A percentile compares a stretch with the other conserved stretches of the same genome.
These are phyloP conservation scores for Megacollybia platyphylla DNA, from an alignment of 1,284 basidiomycete genomes.

Conservation along the genomic window DNA sequence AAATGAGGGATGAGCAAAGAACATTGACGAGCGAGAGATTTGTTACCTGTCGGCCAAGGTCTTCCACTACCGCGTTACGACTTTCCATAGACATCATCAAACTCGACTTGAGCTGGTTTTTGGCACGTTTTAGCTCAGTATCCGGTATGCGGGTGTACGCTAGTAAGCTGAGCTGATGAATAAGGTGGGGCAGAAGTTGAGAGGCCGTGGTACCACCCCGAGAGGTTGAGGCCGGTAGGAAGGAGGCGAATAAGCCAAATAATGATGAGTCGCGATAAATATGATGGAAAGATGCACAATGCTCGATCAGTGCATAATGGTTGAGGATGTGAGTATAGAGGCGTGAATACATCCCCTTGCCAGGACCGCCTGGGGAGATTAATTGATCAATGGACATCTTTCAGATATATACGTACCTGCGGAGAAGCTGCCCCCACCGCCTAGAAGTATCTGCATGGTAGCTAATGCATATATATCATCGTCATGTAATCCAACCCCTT, in stretches of 20 bases:
- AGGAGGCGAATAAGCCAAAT: slow-evolving; percentile 89
- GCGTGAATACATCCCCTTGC: slow-evolving; percentile 98
- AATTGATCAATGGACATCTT: slow-evolving; percentile 7
- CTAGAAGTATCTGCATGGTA: slow-evolving; percentile 89
- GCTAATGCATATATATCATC: slow-evolving; percentile 92
- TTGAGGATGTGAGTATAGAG: slow-evolving; percentile 97
- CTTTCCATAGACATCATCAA: slow-evolving; percentile 96
- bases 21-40: slow-evolving; percentile 1
- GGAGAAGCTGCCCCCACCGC: slow-evolving; percentile 92
- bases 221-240: slow-evolving; percentile 55
- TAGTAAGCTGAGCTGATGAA: slow-evolving; percentile 71
- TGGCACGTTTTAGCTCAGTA: slow-evolving; percentile 64
- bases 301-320: slow-evolving; percentile 88
- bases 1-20: slow-evolving; percentile 7
- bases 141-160: slow-evolving; percentile 52
- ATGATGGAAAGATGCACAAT: slow-evolving; percentile 97
- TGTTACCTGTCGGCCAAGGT: slow-evolving; percentile 70
- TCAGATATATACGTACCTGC: slow-evolving; percentile 43
- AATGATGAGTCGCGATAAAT: slow-evolving; percentile 93
- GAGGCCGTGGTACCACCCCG: slow-evolving; percentile 47
- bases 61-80: slow-evolving; percentile 82
- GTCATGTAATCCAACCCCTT: slow-evolving; percentile 87
- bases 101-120: slow-evolving; percentile 92
- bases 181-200: slow-evolving; percentile 76
- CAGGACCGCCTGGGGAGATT: slow-evolving; percentile 64